phyloP scores from a whole-genome alignment of 352 stramenopile genomes.

The Phytophthora multivora region DNA sequence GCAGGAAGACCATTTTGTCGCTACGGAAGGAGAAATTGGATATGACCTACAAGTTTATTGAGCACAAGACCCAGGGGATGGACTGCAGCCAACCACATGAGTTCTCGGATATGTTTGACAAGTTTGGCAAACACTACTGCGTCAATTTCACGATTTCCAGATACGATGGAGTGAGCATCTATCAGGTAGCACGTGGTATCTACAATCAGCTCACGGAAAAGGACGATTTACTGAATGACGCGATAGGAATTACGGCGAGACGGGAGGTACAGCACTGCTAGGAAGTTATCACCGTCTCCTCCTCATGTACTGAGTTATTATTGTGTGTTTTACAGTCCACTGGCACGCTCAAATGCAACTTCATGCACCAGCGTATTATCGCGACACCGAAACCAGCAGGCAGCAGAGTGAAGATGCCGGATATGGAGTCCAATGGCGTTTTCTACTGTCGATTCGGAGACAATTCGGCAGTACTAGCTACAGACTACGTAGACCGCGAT shows the following conservation, averaged over 20 bases:
- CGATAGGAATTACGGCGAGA: conserved; percentile 55
- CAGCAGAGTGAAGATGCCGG: conserved; percentile 44
- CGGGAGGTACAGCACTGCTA: conserved; percentile 38
- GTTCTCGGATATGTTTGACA: conserved; percentile 77
- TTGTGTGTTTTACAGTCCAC: conserved; percentile 41
- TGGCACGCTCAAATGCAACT: conserved; percentile 73
- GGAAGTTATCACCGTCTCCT: background rate
- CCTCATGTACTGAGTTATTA: background rate
- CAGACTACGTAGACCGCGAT: conserved; percentile 73
- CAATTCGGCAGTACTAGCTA: conserved; percentile 60
- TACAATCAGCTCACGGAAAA: conserved; percentile 72
- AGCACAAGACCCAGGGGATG: conserved; percentile 60
- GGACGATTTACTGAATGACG: conserved; percentile 50
- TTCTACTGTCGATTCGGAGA: conserved; percentile 63
- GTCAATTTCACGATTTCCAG: conserved; percentile 74
- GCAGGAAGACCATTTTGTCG: conserved; percentile 50
- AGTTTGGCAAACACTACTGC: conserved; percentile 78
- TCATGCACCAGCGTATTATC: conserved; percentile 76
- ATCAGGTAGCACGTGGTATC: conserved; percentile 58
- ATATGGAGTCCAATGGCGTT: conserved; percentile 74
- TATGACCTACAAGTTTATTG: conserved; percentile 78
- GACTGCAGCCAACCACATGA: conserved; percentile 55
- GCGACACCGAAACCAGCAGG: conserved; percentile 52
- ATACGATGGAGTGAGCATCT: conserved; percentile 65
- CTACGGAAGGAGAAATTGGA: conserved; percentile 78